A percentile compares a stretch with the other conserved stretches of the same genome.
phyloP scores from a whole-genome alignment of 176 grass and related monocot species.

The Aegilops bicornis region DNA sequence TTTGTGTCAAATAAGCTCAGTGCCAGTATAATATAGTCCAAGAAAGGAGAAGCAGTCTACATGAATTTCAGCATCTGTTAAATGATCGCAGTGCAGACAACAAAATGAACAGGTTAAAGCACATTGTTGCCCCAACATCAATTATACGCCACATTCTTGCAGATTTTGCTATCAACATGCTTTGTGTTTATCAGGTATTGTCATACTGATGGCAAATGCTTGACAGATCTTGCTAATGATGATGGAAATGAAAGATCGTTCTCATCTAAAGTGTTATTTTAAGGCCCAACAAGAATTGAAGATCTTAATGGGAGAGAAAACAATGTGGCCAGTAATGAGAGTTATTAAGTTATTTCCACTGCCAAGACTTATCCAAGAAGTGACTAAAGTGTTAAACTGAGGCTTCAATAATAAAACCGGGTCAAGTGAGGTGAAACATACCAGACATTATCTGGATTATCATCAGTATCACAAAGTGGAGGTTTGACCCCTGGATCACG shows the following conservation, averaged over 20 bases:
- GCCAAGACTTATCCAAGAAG: not conserved
- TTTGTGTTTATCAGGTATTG: not conserved
- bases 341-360: not conserved
- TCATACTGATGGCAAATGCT: not conserved
- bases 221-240: not conserved
- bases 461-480: conserved; percentile 57
- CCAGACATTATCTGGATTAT: conserved; percentile 81
- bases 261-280: not conserved
- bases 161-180: not conserved
- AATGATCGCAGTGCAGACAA: not conserved
- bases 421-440: conserved; percentile 36
- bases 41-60: not conserved
- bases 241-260: conserved; percentile 1
- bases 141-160: not conserved
- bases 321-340: not conserved
- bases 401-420: conserved; percentile 3
- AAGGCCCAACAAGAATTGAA: not conserved
- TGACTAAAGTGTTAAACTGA: conserved; percentile 3
- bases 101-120: not conserved
- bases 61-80: not conserved
- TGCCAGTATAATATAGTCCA: conserved; percentile 4
- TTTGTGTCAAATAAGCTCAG: conserved; percentile 10
- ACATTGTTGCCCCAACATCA: not conserved
- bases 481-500: conserved; percentile 58
- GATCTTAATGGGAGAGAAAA: not conserved